These are phyloP conservation scores for Decorospora gaudefroyi DNA, from an alignment of 2,329 filamentous ascomycete species.

Conservation along the genomic window DNA sequence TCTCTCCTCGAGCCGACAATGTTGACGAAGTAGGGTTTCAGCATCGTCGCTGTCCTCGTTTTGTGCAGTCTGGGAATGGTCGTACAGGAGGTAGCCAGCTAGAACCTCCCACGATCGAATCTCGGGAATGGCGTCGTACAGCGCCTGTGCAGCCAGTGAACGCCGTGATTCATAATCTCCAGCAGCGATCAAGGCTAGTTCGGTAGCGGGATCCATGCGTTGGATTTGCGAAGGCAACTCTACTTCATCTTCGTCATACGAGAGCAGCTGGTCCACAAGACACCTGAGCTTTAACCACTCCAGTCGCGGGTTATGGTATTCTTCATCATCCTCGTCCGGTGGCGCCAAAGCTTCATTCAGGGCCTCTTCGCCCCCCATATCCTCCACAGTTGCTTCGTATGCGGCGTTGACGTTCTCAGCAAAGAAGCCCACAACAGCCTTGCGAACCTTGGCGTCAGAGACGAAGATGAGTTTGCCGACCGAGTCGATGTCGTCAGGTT, in stretches of 20 bases:
- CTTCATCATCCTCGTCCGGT: constrained; percentile 71
- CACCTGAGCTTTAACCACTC: constrained; percentile 94
- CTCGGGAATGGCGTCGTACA: constrained; percentile 81
- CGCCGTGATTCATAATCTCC: constrained; percentile 80
- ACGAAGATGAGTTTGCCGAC: constrained; percentile 90
- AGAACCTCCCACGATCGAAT: constrained; percentile 86
- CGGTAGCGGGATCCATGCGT: constrained; percentile 49
- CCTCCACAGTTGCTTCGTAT: constrained; percentile 77
- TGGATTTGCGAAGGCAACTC: constrained; percentile 58
- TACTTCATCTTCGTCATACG: constrained; percentile 73
- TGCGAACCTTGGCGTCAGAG: constrained; percentile 79
- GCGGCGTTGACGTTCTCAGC: constrained; percentile 82
- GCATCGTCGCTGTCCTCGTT: constrained; percentile 62
- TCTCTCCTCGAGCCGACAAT: constrained; percentile 71
- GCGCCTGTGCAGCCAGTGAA: constrained; percentile 79
- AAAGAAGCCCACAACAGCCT: constrained; percentile 89
- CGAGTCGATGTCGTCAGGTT: constrained; percentile 87
- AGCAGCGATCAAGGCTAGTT: constrained; percentile 59
- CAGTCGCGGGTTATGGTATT: constrained; percentile 73
- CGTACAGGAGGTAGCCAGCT: constrained; percentile 87
- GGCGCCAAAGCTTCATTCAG: constrained; percentile 75
- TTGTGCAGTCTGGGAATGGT: constrained; percentile 69
- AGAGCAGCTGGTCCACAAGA: constrained; percentile 78
- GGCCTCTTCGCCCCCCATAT: constrained; percentile 77
- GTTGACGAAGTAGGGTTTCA: constrained; percentile 68